Base-by-base conservation (phyloP, 1,284 basidiomycete genomes). In the Ustilago hordei region DNA sequence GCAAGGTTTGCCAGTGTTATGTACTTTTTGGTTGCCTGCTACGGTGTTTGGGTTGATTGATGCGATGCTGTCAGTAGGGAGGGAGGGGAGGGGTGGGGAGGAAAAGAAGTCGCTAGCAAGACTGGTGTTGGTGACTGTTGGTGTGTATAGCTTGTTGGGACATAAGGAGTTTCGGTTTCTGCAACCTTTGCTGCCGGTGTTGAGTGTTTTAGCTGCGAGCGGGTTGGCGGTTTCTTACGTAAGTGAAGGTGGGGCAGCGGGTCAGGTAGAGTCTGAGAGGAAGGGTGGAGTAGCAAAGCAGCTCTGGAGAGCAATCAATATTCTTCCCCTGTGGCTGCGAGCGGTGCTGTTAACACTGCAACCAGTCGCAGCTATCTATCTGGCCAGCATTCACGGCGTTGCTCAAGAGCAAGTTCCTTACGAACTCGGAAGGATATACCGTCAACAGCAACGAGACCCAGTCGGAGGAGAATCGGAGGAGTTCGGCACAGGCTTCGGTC, bases 131-230 rank as follows among this genome's bases (percentile, higher is more conserved):
- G 75, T 73, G 36, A 78, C 73, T 1, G 57, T 83, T 3, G 64
- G 19, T 2, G 48, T 75, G 4, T 81, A 72, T 64, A 82, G 80
- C 28, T n/a, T 80, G 55, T 63, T 86, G 15, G 78, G 79, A 4
- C 84, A 86, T 74, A 99, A 98, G 80, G 97, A 99, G 88, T 98
- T 95, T 92, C 89, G 97, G 3, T 99, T 99, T 87, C 88, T 99
- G 4, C 96, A 98, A 79, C 95, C 95, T 0, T 85, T 98, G 4
- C 88, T 98, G 1, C 95, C 96, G 0, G 87, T 94, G n/a, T 87
- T 97, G 48, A 91, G 95, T 74, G 81, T 96, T 31, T 89, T 97
- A 64, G 93, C 32, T 88, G 94, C 0, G 0, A 31, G 43, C 1
- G 60, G 55, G 0, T 39, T 80, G 12, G 71, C 48, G 5, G 52